Percentiles rank a stretch among this genome's conserved stretches.
Conservation (phyloP, 495 filamentous ascomycete genomes). For the Mytilinidion resinicola region DNA sequence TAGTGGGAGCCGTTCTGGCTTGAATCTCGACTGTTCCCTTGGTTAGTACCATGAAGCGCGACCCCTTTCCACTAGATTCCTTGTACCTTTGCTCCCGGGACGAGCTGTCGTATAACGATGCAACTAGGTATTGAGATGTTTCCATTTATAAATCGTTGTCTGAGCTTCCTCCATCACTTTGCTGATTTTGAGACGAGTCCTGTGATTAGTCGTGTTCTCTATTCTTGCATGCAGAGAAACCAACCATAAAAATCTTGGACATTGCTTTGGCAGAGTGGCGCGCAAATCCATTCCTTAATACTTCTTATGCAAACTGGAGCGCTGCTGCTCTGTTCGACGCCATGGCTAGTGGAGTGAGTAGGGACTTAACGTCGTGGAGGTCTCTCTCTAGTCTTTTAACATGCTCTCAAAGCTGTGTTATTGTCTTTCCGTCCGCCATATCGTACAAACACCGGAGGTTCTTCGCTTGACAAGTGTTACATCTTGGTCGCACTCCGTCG, state of each 20-base stretch:
- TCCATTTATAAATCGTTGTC: conserved; percentile 3
- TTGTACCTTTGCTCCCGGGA: conserved; percentile 19
- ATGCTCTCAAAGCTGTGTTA: conserved; percentile 19
- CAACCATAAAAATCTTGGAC: conserved; percentile 16
- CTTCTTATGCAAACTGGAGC: conserved; percentile 13
- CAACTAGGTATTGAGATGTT: conserved; percentile 5
- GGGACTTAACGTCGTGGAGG: conserved; percentile 25
- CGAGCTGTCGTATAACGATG: conserved; percentile 21
- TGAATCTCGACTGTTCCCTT: conserved; percentile 8
- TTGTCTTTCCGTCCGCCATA: conserved; percentile 22
- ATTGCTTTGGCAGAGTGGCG: conserved; percentile 22
- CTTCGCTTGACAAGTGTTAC: conserved; percentile 23
- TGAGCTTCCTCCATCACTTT: conserved; percentile 1
- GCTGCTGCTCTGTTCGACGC: conserved; percentile 14
- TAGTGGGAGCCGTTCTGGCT: conserved; percentile 9
- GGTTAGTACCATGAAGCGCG: neutral
- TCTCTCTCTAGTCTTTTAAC: conserved; percentile 20
- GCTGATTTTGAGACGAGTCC: neutral
- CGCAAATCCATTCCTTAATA: conserved; percentile 23
- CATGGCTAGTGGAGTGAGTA: conserved; percentile 18
- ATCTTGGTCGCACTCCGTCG: conserved; percentile 23
- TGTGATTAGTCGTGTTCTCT: neutral
- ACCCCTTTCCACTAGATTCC: neutral
- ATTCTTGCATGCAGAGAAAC: neutral
- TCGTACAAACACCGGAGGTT: conserved; percentile 21